Evolutionary conservation across 140 eudicot genomes (phyloP).

Genomic region (Anethum foeniculum): DNA sequence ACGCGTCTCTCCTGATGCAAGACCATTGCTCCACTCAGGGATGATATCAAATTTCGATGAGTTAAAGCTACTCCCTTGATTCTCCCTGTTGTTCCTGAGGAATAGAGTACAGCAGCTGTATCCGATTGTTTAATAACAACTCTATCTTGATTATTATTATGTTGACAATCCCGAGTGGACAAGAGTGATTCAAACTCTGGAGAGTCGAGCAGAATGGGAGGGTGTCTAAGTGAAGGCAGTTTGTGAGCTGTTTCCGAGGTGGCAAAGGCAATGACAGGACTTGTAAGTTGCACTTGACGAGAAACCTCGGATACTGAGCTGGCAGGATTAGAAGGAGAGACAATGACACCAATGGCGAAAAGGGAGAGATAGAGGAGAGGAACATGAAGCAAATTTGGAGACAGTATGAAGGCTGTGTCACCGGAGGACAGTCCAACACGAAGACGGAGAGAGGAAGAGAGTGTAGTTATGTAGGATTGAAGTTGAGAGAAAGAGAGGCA

Average conservation of each 20-base stretch:
- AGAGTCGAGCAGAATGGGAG: slow-evolving; percentile 31
- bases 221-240: slow-evolving; percentile 17
- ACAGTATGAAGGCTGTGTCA: slow-evolving; percentile 40
- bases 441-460: slow-evolving; percentile 26
- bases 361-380: slow-evolving; percentile 47
- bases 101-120: slow-evolving; percentile 57
- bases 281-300: slow-evolving; percentile 26
- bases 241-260: slow-evolving; percentile 25
- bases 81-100: slow-evolving; percentile 72
- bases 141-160: not conserved
- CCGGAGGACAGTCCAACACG: slow-evolving; percentile 19
- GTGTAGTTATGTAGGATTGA: slow-evolving; percentile 19
- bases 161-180: not conserved
- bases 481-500: slow-evolving; percentile 33
- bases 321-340: slow-evolving; percentile 51
- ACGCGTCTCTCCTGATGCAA: slow-evolving; percentile 32
- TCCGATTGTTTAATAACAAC: slow-evolving; percentile 32
- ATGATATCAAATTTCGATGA: slow-evolving; percentile 49
- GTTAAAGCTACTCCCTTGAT: slow-evolving; percentile 58
- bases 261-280: slow-evolving; percentile 44
- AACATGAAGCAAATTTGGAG: slow-evolving; percentile 29
- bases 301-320: slow-evolving; percentile 35
- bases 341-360: slow-evolving; percentile 41
- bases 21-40: slow-evolving; percentile 24
- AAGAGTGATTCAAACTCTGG: slow-evolving; percentile 28